Conservation (phyloP, 139 green algal genomes). For the Ettlia oleoabundans region DNA sequence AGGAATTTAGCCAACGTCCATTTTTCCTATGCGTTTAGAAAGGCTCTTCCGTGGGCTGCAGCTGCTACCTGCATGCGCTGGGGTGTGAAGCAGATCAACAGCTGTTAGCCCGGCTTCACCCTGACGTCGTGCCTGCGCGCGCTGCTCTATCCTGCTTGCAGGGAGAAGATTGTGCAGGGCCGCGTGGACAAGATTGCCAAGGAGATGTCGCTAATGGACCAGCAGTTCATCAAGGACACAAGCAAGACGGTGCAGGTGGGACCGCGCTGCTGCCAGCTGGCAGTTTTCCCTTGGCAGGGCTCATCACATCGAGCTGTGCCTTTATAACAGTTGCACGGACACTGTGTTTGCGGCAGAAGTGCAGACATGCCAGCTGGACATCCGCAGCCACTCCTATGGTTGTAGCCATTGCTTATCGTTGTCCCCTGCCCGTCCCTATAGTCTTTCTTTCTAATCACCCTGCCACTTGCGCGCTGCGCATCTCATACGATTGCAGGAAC, state of each 20-base stretch:
- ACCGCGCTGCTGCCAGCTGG: background rate
- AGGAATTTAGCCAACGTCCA: background rate
- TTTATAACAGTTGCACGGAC: too few relatives aligned
- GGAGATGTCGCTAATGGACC: slow-evolving; percentile 86
- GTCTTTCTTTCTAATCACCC: too few relatives aligned
- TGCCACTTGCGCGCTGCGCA: background rate
- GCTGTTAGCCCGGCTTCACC: too few relatives aligned
- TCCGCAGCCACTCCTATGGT: too few relatives aligned
- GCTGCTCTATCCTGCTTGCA: slow-evolving; percentile 33
- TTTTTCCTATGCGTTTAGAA: background rate
- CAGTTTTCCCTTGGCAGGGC: too few relatives aligned
- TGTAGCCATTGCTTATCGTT: too few relatives aligned
- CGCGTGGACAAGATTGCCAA: slow-evolving; percentile 90
- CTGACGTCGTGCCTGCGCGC: too few relatives aligned
- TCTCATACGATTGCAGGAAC: slow-evolving; percentile 56
- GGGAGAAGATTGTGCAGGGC: slow-evolving; percentile 96
- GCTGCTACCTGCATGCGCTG: background rate
- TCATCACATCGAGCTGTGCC: too few relatives aligned
- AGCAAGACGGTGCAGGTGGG: slow-evolving; percentile 79
- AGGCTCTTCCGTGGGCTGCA: background rate
- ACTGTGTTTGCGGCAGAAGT: too few relatives aligned
- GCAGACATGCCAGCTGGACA: too few relatives aligned
- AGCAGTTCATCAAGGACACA: slow-evolving; percentile 94
- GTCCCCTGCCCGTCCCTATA: too few relatives aligned
- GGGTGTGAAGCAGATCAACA: background rate